A percentile compares a stretch with the other conserved stretches of the same genome.
phyloP scores from a whole-genome alignment of 140 eudicot genomes.

The Erigeron philadelphicus region DNA sequence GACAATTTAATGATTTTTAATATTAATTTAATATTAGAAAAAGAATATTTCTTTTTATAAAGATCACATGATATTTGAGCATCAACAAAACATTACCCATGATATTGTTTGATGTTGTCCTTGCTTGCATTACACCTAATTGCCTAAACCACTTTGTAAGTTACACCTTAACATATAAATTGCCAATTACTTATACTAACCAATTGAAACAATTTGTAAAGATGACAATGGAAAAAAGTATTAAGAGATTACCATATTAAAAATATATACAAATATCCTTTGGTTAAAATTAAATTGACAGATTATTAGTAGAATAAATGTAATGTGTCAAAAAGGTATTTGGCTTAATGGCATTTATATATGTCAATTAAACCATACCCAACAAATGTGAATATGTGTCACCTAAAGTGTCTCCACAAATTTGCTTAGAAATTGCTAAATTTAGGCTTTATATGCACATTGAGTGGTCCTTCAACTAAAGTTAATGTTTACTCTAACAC shows the following conservation, averaged over 20 bases:
- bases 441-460: conserved; percentile 21
- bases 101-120: conserved; percentile 29
- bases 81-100: conserved; percentile 28
- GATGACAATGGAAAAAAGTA: conserved; percentile 1
- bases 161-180: conserved; percentile 6
- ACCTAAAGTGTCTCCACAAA: conserved; percentile 21
- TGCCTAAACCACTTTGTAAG: not conserved
- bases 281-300: not conserved
- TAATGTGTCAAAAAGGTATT: not conserved
- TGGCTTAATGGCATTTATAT: conserved; percentile 2
- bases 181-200: not conserved
- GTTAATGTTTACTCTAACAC: not conserved
- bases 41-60: not conserved
- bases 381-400: conserved; percentile 18
- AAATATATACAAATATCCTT: not conserved
- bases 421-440: conserved; percentile 14
- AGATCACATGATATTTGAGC: conserved; percentile 40
- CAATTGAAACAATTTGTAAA: not conserved
- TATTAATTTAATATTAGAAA: conserved; percentile 8
- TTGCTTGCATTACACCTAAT: conserved; percentile 16
- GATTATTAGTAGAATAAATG: not conserved
- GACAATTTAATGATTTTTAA: not conserved
- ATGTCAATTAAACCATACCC: conserved; percentile 19
- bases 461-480: conserved; percentile 24
- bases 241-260: not conserved